Evolutionary conservation across 176 grass and related monocot genomes (phyloP), one percentile per base, ranked within the genome.

Genomic region (Aegilops umbellulata): DNA sequence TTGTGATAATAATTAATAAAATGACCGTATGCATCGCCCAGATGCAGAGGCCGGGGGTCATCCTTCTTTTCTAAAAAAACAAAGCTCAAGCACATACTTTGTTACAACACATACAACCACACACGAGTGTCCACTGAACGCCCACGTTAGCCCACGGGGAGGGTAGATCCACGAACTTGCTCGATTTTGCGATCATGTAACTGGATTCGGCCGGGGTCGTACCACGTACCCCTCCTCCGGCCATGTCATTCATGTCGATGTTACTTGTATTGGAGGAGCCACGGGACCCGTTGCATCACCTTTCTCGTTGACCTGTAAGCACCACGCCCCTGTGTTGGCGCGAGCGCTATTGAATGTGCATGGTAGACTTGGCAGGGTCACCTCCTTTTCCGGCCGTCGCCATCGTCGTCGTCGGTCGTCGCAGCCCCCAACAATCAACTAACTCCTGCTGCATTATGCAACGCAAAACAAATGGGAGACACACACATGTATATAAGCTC

Each of bases 401-500:
- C 78, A 19, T 66, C 42, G 14, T 44, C 42, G 42, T 44, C 10
- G 39, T 41, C 39, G 1, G 3, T 39, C 70, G 11, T 24, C 15
- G 39, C 39, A 49, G 22, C 20, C 74, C 64, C 89, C 80, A 90
- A 80, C 89, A 44, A 47, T 75, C 75, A 84, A 84, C 84, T 8
- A 87, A 78, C 65, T 32, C 39, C 4, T 55, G 6, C 14, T 27
- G 3, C 2, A 31, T n/a, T 41, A 75, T 12, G 55, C 39, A 27
- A 23, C 23, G 17, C 9, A 84, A 84, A 80, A 74, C 78, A 60
- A 24, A 80, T 20, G 81, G 2, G 30, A 82, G 20, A 14, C 38
- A 10, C 22, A 72, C 24, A 64, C 11, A 11, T 1, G 8, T 2
- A 7, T 16, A 30, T 19, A 4, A 46, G 26, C 39, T 63, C 60